These are phyloP conservation scores for Albifimbria verrucaria DNA, from an alignment of 2,329 filamentous ascomycete genomes.

Conservation along the genomic window DNA sequence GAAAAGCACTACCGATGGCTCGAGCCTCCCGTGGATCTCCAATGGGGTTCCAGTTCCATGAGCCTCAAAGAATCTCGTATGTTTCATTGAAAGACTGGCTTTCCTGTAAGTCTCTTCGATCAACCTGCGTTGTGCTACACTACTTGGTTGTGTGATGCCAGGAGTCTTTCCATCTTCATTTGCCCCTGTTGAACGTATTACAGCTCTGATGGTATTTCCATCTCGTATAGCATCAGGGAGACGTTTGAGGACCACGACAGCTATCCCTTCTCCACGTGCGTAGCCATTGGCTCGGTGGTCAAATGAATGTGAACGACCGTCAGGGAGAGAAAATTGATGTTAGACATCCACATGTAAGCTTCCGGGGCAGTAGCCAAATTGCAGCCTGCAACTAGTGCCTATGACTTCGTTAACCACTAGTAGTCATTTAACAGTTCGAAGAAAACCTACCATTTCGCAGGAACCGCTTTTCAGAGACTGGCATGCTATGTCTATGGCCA, in stretches of 20 bases:
- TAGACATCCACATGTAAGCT: not conserved
- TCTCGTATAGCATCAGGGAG: slow-evolving; percentile 16
- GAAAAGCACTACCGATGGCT: slow-evolving; percentile 20
- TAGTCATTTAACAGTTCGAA: not conserved
- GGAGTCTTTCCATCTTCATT: slow-evolving; percentile 32
- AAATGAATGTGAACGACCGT: not conserved
- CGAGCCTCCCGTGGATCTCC: slow-evolving; percentile 38
- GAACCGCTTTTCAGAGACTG: not conserved
- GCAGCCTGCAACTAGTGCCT: not conserved
- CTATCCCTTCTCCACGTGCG: not conserved
- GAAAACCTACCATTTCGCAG: not conserved
- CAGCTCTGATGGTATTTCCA: slow-evolving; percentile 19
- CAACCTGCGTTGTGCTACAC: slow-evolving; percentile 34
- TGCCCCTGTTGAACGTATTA: slow-evolving; percentile 24
- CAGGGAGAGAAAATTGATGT: not conserved
- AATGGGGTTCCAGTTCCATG: slow-evolving; percentile 48
- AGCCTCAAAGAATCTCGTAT: slow-evolving; percentile 42
- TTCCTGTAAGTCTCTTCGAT: slow-evolving; percentile 36
- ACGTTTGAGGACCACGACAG: not conserved
- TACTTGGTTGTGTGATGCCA: slow-evolving; percentile 48
- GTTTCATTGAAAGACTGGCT: slow-evolving; percentile 28
- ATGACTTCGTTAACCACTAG: not conserved
- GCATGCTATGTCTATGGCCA: not conserved
- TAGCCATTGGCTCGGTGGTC: not conserved
- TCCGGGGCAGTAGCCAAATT: not conserved